phyloP scores from a whole-genome alignment of 2,329 filamentous ascomycete genomes.

The Exophiala dermatitidis region DNA sequence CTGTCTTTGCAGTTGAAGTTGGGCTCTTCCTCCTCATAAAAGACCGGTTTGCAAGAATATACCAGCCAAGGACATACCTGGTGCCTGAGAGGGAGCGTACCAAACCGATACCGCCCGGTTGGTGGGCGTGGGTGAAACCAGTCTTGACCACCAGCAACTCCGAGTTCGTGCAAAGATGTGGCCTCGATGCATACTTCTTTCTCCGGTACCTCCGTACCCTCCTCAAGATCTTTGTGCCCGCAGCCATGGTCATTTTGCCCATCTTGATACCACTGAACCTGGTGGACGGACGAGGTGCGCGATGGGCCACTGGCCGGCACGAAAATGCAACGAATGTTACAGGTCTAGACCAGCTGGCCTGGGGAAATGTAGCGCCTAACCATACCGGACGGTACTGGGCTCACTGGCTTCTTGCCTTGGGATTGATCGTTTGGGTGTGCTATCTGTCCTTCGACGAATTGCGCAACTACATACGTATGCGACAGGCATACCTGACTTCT shows the following conservation, averaged over 20 bases:
- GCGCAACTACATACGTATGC: slow-evolving; percentile 79
- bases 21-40: slow-evolving; percentile 68
- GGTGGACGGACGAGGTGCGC: slow-evolving; percentile 58
- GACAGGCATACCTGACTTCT: slow-evolving; percentile 89
- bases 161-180: slow-evolving; percentile 90
- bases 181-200: slow-evolving; percentile 95
- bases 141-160: slow-evolving; percentile 64
- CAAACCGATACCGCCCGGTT: slow-evolving; percentile 58
- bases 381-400: slow-evolving; percentile 70
- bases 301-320: slow-evolving; percentile 37
- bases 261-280: slow-evolving; percentile 82
- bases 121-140: slow-evolving; percentile 48
- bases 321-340: slow-evolving; percentile 44
- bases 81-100: slow-evolving; percentile 80
- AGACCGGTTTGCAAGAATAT: slow-evolving; percentile 73
- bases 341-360: slow-evolving; percentile 75
- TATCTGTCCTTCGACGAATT: slow-evolving; percentile 81
- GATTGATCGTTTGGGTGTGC: slow-evolving; percentile 76
- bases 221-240: slow-evolving; percentile 83
- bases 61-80: slow-evolving; percentile 77
- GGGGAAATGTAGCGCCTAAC: slow-evolving; percentile 68
- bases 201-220: slow-evolving; percentile 80
- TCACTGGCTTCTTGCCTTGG: slow-evolving; percentile 71
- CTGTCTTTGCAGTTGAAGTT: slow-evolving; percentile 57
- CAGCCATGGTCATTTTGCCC: slow-evolving; percentile 69